Evolutionary conservation across 2,329 filamentous ascomycete genomes (phyloP).

Genomic region (Trichothecium roseum): DNA sequence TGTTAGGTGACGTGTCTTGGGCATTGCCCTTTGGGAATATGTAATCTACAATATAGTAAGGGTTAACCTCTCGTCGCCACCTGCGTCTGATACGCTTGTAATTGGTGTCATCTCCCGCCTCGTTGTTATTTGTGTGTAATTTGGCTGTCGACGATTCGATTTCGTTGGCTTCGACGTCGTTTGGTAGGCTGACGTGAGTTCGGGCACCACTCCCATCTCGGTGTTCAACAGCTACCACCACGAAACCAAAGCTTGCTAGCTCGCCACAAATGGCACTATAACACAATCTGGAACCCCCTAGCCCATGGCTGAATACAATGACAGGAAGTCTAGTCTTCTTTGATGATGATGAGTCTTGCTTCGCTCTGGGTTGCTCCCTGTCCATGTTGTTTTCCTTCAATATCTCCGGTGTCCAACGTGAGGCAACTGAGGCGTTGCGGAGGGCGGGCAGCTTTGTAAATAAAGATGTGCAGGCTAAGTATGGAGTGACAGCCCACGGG

Average conservation of each 20-base stretch:
- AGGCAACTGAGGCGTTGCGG: slow-evolving; percentile 47
- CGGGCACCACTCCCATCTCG: slow-evolving; percentile 53
- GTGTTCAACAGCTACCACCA: slow-evolving; percentile 56
- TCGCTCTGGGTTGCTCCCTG: slow-evolving; percentile 19
- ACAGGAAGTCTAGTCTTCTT: slow-evolving; percentile 44
- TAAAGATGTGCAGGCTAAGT: slow-evolving; percentile 46
- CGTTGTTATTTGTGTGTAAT: slow-evolving; percentile 12
- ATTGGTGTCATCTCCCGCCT: slow-evolving; percentile 8
- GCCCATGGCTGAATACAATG: slow-evolving; percentile 56
- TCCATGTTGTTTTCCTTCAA: slow-evolving; percentile 22
- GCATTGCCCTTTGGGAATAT: slow-evolving; percentile 49
- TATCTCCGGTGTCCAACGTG: slow-evolving; percentile 37
- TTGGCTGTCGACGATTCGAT: slow-evolving; percentile 17
- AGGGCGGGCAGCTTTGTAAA: slow-evolving; percentile 57
- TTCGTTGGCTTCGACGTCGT: slow-evolving; percentile 22
- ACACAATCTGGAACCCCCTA: slow-evolving; percentile 52
- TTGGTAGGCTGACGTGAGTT: slow-evolving; percentile 47
- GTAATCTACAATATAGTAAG: slow-evolving; percentile 46
- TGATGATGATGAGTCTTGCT: slow-evolving; percentile 7
- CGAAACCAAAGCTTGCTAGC: slow-evolving; percentile 55
- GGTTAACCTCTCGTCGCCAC: slow-evolving; percentile 15
- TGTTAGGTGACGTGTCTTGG: slow-evolving; percentile 40
- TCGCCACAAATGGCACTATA: slow-evolving; percentile 56
- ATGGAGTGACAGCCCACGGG: slow-evolving; percentile 34
- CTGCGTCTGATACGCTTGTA: slow-evolving; percentile 11